phyloP scores from a whole-genome alignment of 2,329 filamentous ascomycete genomes.

The Cladosporium sphaerospermum region DNA sequence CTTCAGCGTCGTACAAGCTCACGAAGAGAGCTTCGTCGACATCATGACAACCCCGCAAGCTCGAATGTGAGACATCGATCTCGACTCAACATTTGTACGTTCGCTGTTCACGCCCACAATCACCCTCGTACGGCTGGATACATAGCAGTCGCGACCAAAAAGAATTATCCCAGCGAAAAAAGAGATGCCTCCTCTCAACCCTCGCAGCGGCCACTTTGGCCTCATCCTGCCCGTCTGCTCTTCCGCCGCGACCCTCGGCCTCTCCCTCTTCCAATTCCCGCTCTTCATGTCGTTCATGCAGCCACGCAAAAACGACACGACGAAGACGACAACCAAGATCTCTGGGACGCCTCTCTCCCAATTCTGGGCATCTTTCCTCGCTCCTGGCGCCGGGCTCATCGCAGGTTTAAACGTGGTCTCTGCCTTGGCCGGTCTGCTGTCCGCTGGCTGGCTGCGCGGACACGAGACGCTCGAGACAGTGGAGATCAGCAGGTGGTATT shows the following conservation, averaged over 20 bases:
- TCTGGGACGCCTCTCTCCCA: constrained; percentile 17
- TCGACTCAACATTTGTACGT: too few species aligned
- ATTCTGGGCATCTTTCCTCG: constrained; percentile 23
- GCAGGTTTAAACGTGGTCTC: constrained; percentile 16
- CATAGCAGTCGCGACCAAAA: background rate
- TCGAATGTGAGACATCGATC: too few species aligned
- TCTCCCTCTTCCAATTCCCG: constrained; percentile 25
- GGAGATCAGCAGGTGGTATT: constrained; percentile 23
- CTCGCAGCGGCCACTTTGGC: constrained; percentile 22
- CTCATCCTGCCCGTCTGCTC: constrained; percentile 27
- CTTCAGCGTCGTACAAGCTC: too few species aligned
- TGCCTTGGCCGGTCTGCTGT: constrained; percentile 18
- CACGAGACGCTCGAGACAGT: constrained; percentile 23
- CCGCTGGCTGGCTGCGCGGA: constrained; percentile 21
- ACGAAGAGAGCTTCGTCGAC: too few species aligned
- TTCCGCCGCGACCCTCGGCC: constrained; percentile 25
- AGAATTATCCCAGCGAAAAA: background rate
- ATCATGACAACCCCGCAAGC: too few species aligned
- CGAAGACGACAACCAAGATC: background rate
- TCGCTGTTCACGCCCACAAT: too few species aligned
- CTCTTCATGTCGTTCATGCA: constrained; percentile 23
- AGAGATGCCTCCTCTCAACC: constrained; percentile 22
- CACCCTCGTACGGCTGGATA: too few species aligned
- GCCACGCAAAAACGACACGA: background rate
- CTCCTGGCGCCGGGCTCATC: constrained; percentile 18